Evolutionary conservation across 78 protist genomes (phyloP).

Genomic region (Dictyostelium brefeldianum): DNA sequence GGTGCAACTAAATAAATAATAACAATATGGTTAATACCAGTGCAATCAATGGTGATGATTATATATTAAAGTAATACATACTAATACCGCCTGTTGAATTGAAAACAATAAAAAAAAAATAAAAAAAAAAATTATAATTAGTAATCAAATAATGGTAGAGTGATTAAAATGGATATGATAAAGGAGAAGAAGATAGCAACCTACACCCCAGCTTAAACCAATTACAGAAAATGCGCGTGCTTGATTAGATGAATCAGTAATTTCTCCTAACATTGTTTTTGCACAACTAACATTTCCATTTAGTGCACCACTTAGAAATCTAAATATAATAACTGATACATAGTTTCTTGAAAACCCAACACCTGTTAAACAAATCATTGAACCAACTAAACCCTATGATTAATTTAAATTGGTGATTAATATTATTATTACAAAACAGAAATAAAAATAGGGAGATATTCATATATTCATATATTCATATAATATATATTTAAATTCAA

Average conservation of each 20-base stretch:
- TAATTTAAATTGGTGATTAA: no score
- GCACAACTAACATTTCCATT: slow-evolving; percentile 81
- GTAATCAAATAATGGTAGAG: no score
- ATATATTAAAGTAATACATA: not conserved
- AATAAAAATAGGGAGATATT: no score
- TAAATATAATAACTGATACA: slow-evolving; percentile 13
- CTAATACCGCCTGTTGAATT: no score
- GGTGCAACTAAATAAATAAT: no score
- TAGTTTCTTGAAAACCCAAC: slow-evolving; percentile 57
- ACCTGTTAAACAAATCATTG: slow-evolving; percentile 12
- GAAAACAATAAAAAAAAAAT: not conserved
- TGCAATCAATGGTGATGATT: not conserved
- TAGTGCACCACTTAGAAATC: slow-evolving; percentile 62
- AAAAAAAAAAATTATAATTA: not conserved
- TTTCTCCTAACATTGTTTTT: slow-evolving; percentile 63
- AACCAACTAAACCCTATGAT: slow-evolving; percentile 37
- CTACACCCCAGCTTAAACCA: slow-evolving; percentile 71
- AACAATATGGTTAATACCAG: not conserved
- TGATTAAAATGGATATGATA: no score
- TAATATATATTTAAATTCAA: no score
- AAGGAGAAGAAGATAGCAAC: no score
- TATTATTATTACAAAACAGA: no score
- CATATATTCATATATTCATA: no score
- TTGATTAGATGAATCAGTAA: slow-evolving; percentile 71
- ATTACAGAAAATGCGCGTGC: slow-evolving; percentile 39